Base-by-base conservation (phyloP, 352 stramenopile genomes). In the Elongisporangium undulatum region DNA sequence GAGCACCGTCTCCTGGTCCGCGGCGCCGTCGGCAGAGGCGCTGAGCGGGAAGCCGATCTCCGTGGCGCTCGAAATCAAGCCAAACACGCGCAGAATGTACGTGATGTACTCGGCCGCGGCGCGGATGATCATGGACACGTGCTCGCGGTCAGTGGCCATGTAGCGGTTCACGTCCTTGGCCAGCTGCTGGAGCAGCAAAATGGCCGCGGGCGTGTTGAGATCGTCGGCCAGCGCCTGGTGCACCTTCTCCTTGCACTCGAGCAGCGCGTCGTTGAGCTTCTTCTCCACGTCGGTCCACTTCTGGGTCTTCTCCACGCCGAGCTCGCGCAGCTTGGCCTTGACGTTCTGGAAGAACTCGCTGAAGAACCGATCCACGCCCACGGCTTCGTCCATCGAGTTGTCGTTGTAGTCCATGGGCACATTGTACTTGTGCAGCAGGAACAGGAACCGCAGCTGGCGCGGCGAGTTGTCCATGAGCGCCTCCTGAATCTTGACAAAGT, bases 401-500 rank as follows among this genome's bases (percentile, higher is more conserved):
- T 98, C 92, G 50, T 92, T 94, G 74, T 98, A 98, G 69, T 98
- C 90, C 90, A 98, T 98, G 2, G 89, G 89, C 50, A 82, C 79
- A 63, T 98, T 97, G 75, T 97, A 98, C 75, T 97, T 97, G 76
- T 98, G 90, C 34, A 97, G 82, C 62, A 98, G 59, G 68, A 98
- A 98, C 49, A 97, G 66, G 68, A 98, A 89, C 10, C 90, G 82
- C 62, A 97, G 63, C 66, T 94, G 74, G 61, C 87, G 83, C 55
- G 80, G 70, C 26, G 75, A 75, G 64, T 90, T 87, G 69, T 94
- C 74, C 80, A 84, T 58, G 0, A 98, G 73, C 61, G 95, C 83
- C 55, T 99, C 87, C 63, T 96, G 76, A 67, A 99, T 98, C 58
- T 97, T 99, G 61, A 99, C 89, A 73, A 99, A 99, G 79, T 99